Evolutionary conservation across 108 stramenopile species (phyloP), one percentile per base, ranked within the genome.

Genomic region (Nitzschia putrida): DNA sequence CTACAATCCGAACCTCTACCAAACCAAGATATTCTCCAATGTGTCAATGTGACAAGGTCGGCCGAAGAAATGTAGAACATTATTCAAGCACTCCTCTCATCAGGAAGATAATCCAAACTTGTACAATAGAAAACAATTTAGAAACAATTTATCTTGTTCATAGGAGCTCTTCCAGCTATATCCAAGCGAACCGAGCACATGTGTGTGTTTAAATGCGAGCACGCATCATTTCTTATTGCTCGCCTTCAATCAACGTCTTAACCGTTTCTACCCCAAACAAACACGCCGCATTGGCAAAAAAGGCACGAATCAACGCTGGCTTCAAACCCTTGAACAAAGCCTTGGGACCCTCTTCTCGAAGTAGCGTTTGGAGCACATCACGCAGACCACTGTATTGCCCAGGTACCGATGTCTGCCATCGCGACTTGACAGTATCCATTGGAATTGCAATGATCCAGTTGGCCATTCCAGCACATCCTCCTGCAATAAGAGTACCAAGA

Each of bases 261-360:
- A 72, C 70, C 7, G 85, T 56, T 71, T 96, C 95, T 63, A 93
- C 87, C 22, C 96, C 96, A 49, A 87, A 75, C 66, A 97, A 89
- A 61, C 96, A 97, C 0, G 94, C 93, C 8, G 96, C 96, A 78
- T 97, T 97, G 16, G 96, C 96, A 12, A 94, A 94, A 73, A 97
- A 97, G 11, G 96, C 96, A 39, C 94, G 79, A n/a, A 93, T 77
- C 78, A 97, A 75, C 16, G 93, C 93, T 8, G 96, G 94, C 18
- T 74, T 73, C 23, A 93, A 53, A n/a, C 96, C 96, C 53, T 74
- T 79, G 73, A 88, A 95, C 24, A 97, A 76, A n/a, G 90, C 87
- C 10, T 54, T 77, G 9, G 78, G 73, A 14, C 96, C 96, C 66
- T 97, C 96, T 22, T 90, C 70, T 63, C 81, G 82, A 51, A 97